Evolutionary conservation across 2,329 filamentous ascomycete genomes (phyloP).

Genomic region (Ophiostoma quercus): DNA sequence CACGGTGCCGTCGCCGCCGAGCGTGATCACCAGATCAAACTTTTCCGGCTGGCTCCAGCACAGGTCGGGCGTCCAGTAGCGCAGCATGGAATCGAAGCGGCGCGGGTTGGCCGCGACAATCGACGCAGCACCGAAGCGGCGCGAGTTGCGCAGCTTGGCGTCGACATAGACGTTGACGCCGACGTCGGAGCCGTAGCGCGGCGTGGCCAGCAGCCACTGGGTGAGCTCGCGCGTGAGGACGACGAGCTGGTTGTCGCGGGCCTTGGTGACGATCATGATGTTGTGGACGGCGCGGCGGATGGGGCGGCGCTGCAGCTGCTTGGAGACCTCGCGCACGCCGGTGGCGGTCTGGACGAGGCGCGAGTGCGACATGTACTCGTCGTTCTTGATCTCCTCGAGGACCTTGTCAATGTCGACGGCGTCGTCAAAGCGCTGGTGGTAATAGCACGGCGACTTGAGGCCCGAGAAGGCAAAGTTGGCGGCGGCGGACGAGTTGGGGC

Average conservation of each 20-base stretch:
- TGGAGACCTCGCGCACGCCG: conserved; percentile 89
- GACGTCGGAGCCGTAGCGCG: conserved; percentile 81
- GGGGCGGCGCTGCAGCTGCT: conserved; percentile 85
- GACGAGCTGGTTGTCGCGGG: conserved; percentile 88
- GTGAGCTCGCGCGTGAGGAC: conserved; percentile 81
- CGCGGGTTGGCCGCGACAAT: conserved; percentile 67
- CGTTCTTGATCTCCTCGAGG: conserved; percentile 83
- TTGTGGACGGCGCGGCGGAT: conserved; percentile 88
- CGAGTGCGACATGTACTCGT: conserved; percentile 89
- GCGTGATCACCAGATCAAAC: conserved; percentile 87
- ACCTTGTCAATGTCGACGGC: conserved; percentile 93
- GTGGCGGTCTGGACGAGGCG: conserved; percentile 92
- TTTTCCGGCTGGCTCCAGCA: conserved; percentile 92
- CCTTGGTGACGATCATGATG: conserved; percentile 98
- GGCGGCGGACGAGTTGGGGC: conserved; percentile 12
- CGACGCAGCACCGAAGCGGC: conserved; percentile 71
- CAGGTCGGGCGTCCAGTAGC: conserved; percentile 93
- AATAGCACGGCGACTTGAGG: conserved; percentile 91
- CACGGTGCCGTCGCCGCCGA: conserved; percentile 82
- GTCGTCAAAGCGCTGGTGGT: conserved; percentile 94
- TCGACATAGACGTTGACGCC: conserved; percentile 98
- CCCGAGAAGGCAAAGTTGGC: conserved; percentile 50
- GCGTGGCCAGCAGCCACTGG: conserved; percentile 80
- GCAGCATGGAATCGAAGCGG: conserved; percentile 75
- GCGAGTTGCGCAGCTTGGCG: conserved; percentile 81